A percentile compares a stretch with the other conserved stretches of the same genome.
Conservation (phyloP, 228 moss, liverwort and hornwort genomes). For the Sphagnum magellanicum region DNA sequence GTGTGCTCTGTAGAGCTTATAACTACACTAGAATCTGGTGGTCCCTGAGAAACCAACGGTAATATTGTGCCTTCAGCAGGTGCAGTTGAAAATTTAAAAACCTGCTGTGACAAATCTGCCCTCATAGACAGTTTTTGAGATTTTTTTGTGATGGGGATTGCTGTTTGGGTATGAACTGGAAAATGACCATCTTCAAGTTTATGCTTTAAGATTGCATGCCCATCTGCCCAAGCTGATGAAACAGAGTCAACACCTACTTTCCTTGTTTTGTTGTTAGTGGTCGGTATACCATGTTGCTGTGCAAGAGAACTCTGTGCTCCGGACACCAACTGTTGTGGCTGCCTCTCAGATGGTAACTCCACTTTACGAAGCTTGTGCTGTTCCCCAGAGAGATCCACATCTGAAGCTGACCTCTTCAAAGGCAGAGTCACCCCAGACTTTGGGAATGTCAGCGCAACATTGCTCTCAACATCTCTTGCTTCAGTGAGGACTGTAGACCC, state of each 20-base stretch:
- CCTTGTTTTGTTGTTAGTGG: not conserved
- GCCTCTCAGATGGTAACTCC: conserved; percentile 7
- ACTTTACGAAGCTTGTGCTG: conserved; percentile 7
- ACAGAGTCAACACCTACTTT: not conserved
- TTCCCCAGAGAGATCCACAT: not conserved
- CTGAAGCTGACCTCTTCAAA: conserved; percentile 12
- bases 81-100: no score
- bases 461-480: not conserved
- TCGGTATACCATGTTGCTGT: conserved; percentile 1
- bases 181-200: not conserved
- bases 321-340: conserved; percentile 3
- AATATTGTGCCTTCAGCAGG: conserved; percentile 1
- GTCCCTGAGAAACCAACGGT: conserved; percentile 4
- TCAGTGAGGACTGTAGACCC: not conserved
- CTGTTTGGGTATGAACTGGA: not conserved
- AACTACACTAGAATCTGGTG: no score
- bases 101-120: no score
- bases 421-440: conserved; percentile 8
- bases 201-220: not conserved
- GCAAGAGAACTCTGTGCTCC: conserved; percentile 5
- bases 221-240: conserved; percentile 2
- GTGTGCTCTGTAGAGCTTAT: no score
- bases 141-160: not conserved
- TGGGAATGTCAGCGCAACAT: conserved; percentile 1
- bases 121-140: no score